Evolutionary conservation across 2,329 filamentous ascomycete species (phyloP), one percentile per base, ranked within the genome.

Genomic region (Helotiales sp.): DNA sequence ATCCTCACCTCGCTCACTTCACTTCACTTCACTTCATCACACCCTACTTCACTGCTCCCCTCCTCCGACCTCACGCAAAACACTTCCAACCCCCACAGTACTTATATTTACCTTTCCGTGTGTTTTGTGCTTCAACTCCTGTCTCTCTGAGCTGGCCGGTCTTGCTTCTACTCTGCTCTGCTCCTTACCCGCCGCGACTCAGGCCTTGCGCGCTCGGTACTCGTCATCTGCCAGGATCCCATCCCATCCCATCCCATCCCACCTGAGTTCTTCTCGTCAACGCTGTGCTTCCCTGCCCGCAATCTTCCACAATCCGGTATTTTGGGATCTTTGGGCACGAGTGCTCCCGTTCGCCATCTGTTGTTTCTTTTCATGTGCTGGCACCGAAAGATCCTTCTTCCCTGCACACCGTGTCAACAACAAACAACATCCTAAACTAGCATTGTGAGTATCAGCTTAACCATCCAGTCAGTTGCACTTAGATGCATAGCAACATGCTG

Each of bases 291-390:
- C 54, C 54, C 28, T 57, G 32, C 40, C 52, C 54, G 32, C 20
- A 40, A 65, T 65, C 47, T 58, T 61, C 37, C 37, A 50, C 37
- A 52, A 20, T 50, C 57, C 13, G 24, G 17, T 24, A 13, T 57
- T n/a, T n/a, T 47, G 37, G 50, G 37, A 43, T 22, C 34, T 43
- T 43, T 57, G 50, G 61, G 61, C 50, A 63, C 49, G 50, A 54
- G 10, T 40, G 24, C 37, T 30, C 20, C 20, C 28, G 10, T 11
- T 20, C 11, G 3, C 24, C 24, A 24, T 61, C 28, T 61, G 45
- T 66, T 61, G 45, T 66, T 66, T 57, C 34, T 47, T 52, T 54
- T 52, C 63, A 66, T 71, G 69, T 68, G 69, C 54, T 69, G 69
- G 69, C 69, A 69, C 32, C 32, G 32, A 37, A 59, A 50, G 55